These are phyloP conservation scores for Mucuna pruriens DNA, from an alignment of 306 rosid species.

Conservation along the genomic window DNA sequence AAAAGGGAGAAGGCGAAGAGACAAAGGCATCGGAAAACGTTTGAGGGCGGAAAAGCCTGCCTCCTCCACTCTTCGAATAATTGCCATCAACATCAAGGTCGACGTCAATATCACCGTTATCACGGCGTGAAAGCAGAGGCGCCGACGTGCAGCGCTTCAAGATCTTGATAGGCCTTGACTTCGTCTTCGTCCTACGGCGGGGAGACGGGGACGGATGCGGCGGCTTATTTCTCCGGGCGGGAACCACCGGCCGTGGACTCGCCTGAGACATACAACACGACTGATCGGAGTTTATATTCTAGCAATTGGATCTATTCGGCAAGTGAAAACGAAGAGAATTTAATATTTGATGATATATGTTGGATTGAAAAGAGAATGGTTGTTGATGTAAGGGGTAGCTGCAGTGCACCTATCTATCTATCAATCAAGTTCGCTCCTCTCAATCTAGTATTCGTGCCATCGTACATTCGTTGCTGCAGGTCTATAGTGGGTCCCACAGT, in stretches of 20 bases:
- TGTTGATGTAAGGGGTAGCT: background rate
- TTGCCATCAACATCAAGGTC: background rate
- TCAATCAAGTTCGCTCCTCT: no score
- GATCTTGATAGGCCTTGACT: slow-evolving; percentile 44
- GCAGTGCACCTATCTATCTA: background rate
- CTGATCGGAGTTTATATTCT: background rate
- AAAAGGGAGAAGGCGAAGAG: slow-evolving; percentile 64
- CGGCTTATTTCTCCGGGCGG: slow-evolving; percentile 44
- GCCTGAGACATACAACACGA: slow-evolving; percentile 51
- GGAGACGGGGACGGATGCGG: slow-evolving; percentile 59
- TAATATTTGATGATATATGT: background rate
- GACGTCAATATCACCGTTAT: background rate
- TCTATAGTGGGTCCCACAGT: background rate
- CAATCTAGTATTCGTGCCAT: background rate
- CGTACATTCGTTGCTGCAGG: background rate
- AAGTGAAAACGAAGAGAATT: background rate
- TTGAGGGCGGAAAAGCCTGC: slow-evolving; percentile 48
- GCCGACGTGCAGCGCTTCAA: slow-evolving; percentile 70
- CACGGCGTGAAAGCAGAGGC: slow-evolving; percentile 46
- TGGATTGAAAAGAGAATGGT: background rate
- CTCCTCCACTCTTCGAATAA: background rate
- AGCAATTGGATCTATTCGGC: no score
- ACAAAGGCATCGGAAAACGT: slow-evolving; percentile 51
- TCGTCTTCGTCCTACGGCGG: slow-evolving; percentile 22
- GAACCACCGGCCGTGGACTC: slow-evolving; percentile 35